Base-by-base conservation (phyloP, 2,329 filamentous ascomycete genomes). In the Xylariaceae sp. region DNA sequence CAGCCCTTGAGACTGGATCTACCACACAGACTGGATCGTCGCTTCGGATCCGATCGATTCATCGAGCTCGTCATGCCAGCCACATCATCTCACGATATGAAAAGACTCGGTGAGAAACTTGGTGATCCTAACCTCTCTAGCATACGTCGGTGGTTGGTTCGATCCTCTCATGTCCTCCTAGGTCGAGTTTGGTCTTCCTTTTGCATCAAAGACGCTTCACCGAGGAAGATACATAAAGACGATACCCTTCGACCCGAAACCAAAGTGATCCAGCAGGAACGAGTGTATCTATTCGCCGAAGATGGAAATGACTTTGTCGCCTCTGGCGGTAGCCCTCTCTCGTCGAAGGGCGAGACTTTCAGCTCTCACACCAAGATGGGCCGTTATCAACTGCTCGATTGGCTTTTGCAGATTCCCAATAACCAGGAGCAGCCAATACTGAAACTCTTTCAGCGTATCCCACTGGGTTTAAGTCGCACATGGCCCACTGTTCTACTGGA, bases 371-470 rank as follows among this genome's bases (percentile, higher is more conserved):
- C 56, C 3, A 56, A 42, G 32, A 56, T 61, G 54, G 37, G 40
- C 34, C 57, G 44, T 40, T 70, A 28, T 71, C 53, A 62, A 2
- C 65, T 83, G 47, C 49, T 82, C 2, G 61, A 72, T 19, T 81
- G 75, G 75, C 65, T 79, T 0, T 57, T 82, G 19, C 64, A 71
- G 17, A 56, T 72, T 2, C 47, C 57, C 2, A 8, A 56, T 0
- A 82, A 78, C 42, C 50, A 59, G 3, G 8, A 56, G 0, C 72
- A 82, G 43, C 63, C 71, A 0, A 63, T 68, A 4, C 60, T 76
- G 2, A 84, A 83, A 47, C 59, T 82, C 0, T 84, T 81, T 48
- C 74, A 77, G 1, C 71, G 79, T 9, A 71, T 81, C 30, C 59
- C 71, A 2, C 61, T 82, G 2, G 76, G 72, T 11, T 59, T 82